phyloP scores from a whole-genome alignment of 768 basidiomycete species.

The Chalciporus chontae region DNA sequence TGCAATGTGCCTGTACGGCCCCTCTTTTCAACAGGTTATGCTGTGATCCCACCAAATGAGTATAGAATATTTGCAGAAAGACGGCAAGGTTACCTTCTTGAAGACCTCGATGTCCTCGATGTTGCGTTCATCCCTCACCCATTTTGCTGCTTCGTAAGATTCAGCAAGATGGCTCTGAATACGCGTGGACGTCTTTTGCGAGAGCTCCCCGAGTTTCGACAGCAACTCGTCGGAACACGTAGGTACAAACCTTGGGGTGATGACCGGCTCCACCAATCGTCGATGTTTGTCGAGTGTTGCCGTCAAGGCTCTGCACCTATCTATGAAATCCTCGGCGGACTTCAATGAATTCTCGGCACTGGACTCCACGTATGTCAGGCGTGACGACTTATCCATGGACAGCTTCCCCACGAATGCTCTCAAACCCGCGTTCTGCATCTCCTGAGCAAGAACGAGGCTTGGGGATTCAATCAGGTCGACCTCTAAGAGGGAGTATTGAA shows the following conservation, averaged over 20 bases:
- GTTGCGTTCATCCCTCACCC: slow-evolving; percentile 58
- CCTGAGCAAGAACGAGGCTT: slow-evolving; percentile 75
- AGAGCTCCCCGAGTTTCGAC: slow-evolving; percentile 54
- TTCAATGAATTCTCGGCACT: slow-evolving; percentile 47
- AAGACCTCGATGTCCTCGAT: slow-evolving; percentile 75
- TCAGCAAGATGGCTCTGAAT: slow-evolving; percentile 87
- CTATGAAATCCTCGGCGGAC: slow-evolving; percentile 56
- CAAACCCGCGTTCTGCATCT: slow-evolving; percentile 68
- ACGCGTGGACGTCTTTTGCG: slow-evolving; percentile 41
- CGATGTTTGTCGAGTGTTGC: slow-evolving; percentile 39
- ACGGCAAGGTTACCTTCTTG: slow-evolving; percentile 44
- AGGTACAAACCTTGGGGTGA: slow-evolving; percentile 89
- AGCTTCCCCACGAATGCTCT: slow-evolving; percentile 87
- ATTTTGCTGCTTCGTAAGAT: slow-evolving; percentile 69
- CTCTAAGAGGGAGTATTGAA: not conserved
- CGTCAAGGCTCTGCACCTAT: slow-evolving; percentile 42
- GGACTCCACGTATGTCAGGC: slow-evolving; percentile 67
- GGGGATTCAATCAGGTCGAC: not conserved
- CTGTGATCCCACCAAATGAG: slow-evolving; percentile 35
- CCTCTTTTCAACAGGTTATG: slow-evolving; percentile 54
- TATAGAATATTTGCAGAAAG: not conserved
- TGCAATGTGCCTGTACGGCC: slow-evolving; percentile 87
- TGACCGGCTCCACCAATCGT: slow-evolving; percentile 70
- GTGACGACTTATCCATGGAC: slow-evolving; percentile 81
- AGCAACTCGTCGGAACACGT: slow-evolving; percentile 79